Conservation (phyloP, 2,329 filamentous ascomycete genomes). For the Anthostomella pinea region DNA sequence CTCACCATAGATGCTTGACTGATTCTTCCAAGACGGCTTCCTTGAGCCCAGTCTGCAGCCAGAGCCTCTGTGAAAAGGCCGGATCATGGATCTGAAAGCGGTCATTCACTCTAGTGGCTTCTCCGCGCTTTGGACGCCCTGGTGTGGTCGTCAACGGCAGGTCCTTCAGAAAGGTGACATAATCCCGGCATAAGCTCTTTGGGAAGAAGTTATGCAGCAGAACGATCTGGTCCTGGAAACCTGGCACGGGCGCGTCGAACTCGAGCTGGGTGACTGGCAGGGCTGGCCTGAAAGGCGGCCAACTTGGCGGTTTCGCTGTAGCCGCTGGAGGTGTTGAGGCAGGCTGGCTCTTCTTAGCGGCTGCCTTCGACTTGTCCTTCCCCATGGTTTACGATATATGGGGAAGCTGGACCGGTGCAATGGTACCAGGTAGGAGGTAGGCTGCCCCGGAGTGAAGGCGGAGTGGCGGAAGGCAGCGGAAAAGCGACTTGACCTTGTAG, state of each 20-base stretch:
- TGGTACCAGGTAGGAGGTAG: conserved; percentile 2
- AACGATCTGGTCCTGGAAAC: conserved; percentile 60
- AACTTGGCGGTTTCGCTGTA: conserved; percentile 44
- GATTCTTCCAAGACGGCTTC: conserved; percentile 50
- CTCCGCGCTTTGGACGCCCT: conserved; percentile 71
- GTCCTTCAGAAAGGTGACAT: conserved; percentile 64
- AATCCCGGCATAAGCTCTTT: conserved; percentile 69
- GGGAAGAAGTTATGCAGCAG: conserved; percentile 74
- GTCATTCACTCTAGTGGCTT: conserved; percentile 85
- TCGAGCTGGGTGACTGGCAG: conserved; percentile 63
- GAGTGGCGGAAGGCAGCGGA: no score
- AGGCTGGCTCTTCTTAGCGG: conserved; percentile 17
- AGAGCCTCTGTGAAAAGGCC: conserved; percentile 70
- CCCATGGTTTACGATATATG: conserved; percentile 14
- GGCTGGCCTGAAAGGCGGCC: conserved; percentile 70
- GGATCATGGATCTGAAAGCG: conserved; percentile 79
- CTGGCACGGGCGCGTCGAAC: conserved; percentile 50
- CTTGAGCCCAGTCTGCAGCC: conserved; percentile 72
- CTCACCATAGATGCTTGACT: conserved; percentile 45
- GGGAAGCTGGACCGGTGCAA: neutral
- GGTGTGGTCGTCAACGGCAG: conserved; percentile 77
- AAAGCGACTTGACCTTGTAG: no score
- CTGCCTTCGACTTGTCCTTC: conserved; percentile 16
- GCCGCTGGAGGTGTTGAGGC: conserved; percentile 13
- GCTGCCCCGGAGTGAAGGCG: no score